Evolutionary conservation across 208 protist species (phyloP).

Genomic region (Trypanosomatidae sp.): DNA sequence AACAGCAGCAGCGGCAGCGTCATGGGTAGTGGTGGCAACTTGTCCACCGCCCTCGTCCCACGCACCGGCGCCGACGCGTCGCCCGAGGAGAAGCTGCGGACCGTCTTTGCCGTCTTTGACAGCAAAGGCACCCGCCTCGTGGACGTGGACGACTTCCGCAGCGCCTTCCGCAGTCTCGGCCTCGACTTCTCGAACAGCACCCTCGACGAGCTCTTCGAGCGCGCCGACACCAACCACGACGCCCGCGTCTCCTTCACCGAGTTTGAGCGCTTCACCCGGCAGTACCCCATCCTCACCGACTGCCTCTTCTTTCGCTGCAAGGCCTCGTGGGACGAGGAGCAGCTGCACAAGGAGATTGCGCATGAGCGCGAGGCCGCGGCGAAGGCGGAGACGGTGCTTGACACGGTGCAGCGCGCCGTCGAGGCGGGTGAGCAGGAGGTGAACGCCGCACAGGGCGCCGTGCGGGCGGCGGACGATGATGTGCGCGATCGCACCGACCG

Average conservation of each 20-base stretch:
- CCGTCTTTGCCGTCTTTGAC: slow-evolving; percentile 85
- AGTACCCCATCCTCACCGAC: slow-evolving; percentile 88
- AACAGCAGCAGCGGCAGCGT: slow-evolving; percentile 3
- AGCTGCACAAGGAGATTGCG: slow-evolving; percentile 73
- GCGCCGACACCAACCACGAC: slow-evolving; percentile 73
- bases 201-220: slow-evolving; percentile 83
- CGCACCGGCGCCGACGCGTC: slow-evolving; percentile 34
- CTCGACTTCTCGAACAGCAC: slow-evolving; percentile 81
- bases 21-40: too few relatives aligned
- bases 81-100: slow-evolving; percentile 77
- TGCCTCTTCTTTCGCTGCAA: slow-evolving; percentile 86
- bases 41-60: slow-evolving; percentile 45
- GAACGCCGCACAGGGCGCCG: slow-evolving; percentile 28
- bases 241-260: slow-evolving; percentile 72
- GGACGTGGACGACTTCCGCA: slow-evolving; percentile 67
- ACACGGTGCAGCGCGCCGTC: slow-evolving; percentile 31
- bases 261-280: slow-evolving; percentile 79
- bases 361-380: slow-evolving; percentile 52
- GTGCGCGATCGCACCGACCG: slow-evolving; percentile 69
- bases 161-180: slow-evolving; percentile 68
- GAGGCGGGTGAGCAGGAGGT: slow-evolving; percentile 47
- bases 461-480: slow-evolving; percentile 51
- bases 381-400: slow-evolving; percentile 45
- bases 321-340: slow-evolving; percentile 87
- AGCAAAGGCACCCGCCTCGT: slow-evolving; percentile 57